Conservation (phyloP, 2,329 filamentous ascomycete genomes). For the Tolypocladium endophyticum region DNA sequence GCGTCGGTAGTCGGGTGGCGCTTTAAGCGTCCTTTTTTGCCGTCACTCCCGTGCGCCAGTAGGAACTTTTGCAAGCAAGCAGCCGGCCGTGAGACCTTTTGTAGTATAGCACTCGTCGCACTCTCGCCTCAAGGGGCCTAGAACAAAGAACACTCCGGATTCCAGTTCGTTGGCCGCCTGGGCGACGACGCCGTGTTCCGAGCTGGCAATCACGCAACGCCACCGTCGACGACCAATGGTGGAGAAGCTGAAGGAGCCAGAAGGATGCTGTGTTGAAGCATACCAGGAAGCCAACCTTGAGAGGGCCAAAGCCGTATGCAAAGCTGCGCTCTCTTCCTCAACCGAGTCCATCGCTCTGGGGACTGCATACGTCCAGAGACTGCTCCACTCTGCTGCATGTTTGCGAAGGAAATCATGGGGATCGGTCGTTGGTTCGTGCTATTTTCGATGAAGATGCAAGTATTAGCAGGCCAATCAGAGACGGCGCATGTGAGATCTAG, state of each 20-base stretch:
- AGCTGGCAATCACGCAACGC: not conserved
- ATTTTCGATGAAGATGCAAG: not conserved
- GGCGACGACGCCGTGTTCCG: not conserved
- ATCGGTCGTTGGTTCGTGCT: not conserved
- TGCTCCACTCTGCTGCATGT: not conserved
- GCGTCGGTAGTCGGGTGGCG: not conserved
- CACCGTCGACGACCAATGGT: not conserved
- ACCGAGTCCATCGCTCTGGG: too few species aligned
- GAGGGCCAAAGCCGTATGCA: not conserved
- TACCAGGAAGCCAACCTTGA: not conserved
- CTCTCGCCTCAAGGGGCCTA: not conserved
- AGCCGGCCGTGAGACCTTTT: not conserved
- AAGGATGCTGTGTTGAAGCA: not conserved
- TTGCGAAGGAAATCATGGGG: not conserved
- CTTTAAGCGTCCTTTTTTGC: not conserved
- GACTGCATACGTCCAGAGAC: not conserved
- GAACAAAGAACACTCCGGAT: not conserved
- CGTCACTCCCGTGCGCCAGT: not conserved
- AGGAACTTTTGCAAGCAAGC: not conserved
- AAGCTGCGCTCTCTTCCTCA: not conserved
- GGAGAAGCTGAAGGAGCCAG: not conserved
- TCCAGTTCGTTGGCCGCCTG: not conserved
- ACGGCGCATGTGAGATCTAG: not conserved
- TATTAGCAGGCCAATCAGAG: not conserved
- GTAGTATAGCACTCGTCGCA: not conserved